Base-by-base conservation (phyloP, 345 rosid genomes). In the Rhodamnia argentea region DNA sequence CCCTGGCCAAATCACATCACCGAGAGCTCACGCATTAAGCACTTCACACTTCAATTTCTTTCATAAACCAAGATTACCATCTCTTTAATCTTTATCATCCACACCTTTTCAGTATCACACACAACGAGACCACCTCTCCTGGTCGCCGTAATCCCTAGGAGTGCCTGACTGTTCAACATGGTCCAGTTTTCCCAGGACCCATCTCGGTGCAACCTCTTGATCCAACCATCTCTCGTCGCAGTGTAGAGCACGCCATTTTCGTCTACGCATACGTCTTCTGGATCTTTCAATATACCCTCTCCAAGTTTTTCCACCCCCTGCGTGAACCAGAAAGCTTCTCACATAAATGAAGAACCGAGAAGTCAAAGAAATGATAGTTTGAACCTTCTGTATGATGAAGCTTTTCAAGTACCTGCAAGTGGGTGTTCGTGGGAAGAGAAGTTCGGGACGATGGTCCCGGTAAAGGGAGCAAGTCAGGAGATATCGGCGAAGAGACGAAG, bases 181-280 rank as follows among this genome's bases (percentile, higher is more conserved):
- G 85, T 91, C 94, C 94, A 94, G 27, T 90, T 85, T 84, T 92
- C 87, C 94, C 90, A 89, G 18, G 89, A 70, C 37, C 92, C 94
- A 26, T 90, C 90, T 54, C 70, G 85, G 16, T 85, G 84, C 90
- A 92, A 64, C 86, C 91, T 90, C 83, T 90, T 91, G 42, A 94
- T 86, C 96, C 96, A 94, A 7, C 93, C 94, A 76, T 92, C 93
- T 83, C 92, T 88, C 1, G 85, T 87, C 50, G 89, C 96, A 24
- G 94, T 88, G 82, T 92, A 89, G 15, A 93, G 14, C 5, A 88
- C 76, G 2, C 95, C 95, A 1, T 90, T 78, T 44, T 85, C 87
- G 42, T 92, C 91, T 62, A 92, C 89, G 13, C 85, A 50, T 13
- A 91, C 87, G 59, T 90, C 93, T 84, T 92, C 94, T 1, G 94